Percentiles rank a stretch among this genome's conserved stretches.
These are phyloP conservation scores for Hansfordia pulvinata DNA, from an alignment of 2,329 filamentous ascomycete genomes.

Conservation along the genomic window DNA sequence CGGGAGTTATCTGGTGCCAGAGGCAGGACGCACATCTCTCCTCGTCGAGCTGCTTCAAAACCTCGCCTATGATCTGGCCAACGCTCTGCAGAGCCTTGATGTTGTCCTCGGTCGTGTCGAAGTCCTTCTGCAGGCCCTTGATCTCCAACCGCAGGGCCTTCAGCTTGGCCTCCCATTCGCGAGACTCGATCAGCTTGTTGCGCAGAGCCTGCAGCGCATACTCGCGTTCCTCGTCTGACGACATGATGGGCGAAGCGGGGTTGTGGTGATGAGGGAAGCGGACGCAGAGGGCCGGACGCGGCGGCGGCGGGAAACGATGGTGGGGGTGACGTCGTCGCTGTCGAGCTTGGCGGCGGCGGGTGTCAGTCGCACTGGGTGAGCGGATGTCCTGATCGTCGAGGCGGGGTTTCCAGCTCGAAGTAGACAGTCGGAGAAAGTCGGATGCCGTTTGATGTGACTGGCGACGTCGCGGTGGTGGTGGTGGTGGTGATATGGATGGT, in stretches of 20 bases:
- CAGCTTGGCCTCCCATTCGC: conserved; percentile 97
- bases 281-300: no score
- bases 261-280: no score
- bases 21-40: conserved; percentile 68
- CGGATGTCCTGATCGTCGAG: no score
- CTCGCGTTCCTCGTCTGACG: conserved; percentile 44
- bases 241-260: conserved; percentile 22
- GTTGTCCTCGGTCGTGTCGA: conserved; percentile 95
- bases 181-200: conserved; percentile 75
- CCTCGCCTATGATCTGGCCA: conserved; percentile 97
- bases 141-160: conserved; percentile 90
- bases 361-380: no score
- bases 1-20: not conserved
- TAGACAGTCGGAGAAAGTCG: no score
- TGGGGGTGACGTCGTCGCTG: no score
- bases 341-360: no score
- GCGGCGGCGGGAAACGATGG: no score
- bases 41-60: conserved; percentile 96
- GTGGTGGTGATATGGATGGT: no score
- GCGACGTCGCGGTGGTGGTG: no score
- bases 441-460: no score
- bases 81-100: conserved; percentile 99
- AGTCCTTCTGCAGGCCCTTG: conserved; percentile 88
- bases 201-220: conserved; percentile 69
- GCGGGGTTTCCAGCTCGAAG: no score